Percentiles rank a stretch among this genome's conserved stretches.
Evolutionary conservation across 2,329 filamentous ascomycete genomes (phyloP).

Genomic region (Clarireedia hainanense): DNA sequence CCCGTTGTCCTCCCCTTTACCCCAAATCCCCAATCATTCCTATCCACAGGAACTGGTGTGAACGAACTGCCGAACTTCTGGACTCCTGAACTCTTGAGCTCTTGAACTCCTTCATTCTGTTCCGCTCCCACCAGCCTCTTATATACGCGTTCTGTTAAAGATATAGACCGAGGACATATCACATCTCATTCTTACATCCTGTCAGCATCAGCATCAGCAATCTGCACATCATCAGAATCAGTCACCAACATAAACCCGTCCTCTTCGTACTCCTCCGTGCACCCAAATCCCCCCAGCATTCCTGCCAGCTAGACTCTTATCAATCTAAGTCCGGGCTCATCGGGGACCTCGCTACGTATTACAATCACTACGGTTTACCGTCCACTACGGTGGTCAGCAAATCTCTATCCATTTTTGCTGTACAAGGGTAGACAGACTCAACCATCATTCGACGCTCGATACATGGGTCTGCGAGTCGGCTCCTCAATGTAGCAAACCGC

Average conservation of each 20-base stretch:
- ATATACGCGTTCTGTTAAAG: too few relatives aligned
- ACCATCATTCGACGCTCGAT: constrained; percentile 4
- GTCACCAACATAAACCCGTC: background rate
- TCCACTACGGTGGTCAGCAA: constrained; percentile 5
- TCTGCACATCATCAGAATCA: constrained; percentile 3
- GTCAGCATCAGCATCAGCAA: background rate
- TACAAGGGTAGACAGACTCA: constrained; percentile 1
- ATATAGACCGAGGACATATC: too few relatives aligned
- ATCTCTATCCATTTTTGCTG: background rate
- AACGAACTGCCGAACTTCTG: too few relatives aligned
- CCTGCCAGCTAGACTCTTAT: background rate
- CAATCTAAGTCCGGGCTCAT: background rate
- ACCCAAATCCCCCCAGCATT: too few relatives aligned
- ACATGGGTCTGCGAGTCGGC: constrained; percentile 1
- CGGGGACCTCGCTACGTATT: constrained; percentile 8
- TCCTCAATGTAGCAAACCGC: constrained; percentile 8
- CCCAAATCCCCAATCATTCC: too few relatives aligned
- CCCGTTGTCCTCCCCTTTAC: too few relatives aligned
- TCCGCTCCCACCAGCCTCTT: too few relatives aligned
- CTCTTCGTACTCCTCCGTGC: background rate
- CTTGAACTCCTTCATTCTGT: too few relatives aligned
- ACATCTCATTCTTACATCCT: background rate
- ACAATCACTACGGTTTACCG: background rate
- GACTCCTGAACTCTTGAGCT: too few relatives aligned
- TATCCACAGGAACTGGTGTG: too few relatives aligned